Evolutionary conservation across 352 stramenopile species (phyloP).

Genomic region (Phytophthora cactorum): DNA sequence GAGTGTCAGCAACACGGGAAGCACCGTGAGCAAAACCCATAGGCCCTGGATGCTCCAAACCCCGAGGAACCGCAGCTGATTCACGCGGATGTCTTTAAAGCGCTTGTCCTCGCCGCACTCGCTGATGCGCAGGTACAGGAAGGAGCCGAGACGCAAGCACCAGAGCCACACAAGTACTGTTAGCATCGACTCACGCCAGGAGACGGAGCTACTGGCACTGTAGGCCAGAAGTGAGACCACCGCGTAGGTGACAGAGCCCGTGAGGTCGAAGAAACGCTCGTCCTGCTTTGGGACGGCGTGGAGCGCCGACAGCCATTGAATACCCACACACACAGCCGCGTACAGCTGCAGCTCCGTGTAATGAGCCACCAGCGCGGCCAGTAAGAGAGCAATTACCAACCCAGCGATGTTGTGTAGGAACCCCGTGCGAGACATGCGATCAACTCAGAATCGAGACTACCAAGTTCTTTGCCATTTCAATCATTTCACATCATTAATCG

Average conservation of each 20-base stretch:
- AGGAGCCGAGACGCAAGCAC: slow-evolving; percentile 77
- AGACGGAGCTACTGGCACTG: slow-evolving; percentile 15
- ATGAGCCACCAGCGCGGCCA: slow-evolving; percentile 44
- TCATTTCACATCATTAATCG: slow-evolving; percentile 7
- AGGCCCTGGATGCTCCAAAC: slow-evolving; percentile 87
- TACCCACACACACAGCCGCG: slow-evolving; percentile 52
- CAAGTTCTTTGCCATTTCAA: not conserved
- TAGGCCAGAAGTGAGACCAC: slow-evolving; percentile 60
- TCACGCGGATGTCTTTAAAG: slow-evolving; percentile 70
- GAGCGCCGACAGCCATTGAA: slow-evolving; percentile 73
- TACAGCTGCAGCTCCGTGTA: slow-evolving; percentile 55
- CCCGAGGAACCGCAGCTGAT: slow-evolving; percentile 72
- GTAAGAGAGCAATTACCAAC: slow-evolving; percentile 39
- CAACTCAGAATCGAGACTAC: not conserved
- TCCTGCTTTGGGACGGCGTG: slow-evolving; percentile 73
- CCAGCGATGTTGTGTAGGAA: slow-evolving; percentile 53
- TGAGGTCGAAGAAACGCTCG: slow-evolving; percentile 87
- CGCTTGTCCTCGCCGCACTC: slow-evolving; percentile 72
- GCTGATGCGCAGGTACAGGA: slow-evolving; percentile 81
- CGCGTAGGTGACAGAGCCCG: slow-evolving; percentile 78
- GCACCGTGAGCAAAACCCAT: slow-evolving; percentile 79
- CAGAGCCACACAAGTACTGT: slow-evolving; percentile 79
- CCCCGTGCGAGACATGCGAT: slow-evolving; percentile 30
- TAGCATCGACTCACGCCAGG: slow-evolving; percentile 64
- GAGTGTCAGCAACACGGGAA: slow-evolving; percentile 70